Evolutionary conservation across 805 yeast species (phyloP), one percentile per base, ranked within the genome.

Genomic region (Candida pseudoglaebosa): DNA sequence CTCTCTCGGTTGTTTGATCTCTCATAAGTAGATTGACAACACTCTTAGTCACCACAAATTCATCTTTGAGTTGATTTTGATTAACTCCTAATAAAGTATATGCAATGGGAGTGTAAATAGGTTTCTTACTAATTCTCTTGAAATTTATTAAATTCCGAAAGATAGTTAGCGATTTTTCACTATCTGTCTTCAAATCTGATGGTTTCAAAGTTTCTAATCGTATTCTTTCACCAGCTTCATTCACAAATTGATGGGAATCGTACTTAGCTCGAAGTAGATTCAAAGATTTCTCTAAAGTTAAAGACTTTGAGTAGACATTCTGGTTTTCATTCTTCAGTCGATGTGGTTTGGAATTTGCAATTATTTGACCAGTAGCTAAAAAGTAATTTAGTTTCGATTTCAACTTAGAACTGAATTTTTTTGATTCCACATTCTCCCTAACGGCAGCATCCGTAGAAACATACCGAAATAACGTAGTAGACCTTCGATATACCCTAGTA

Each of bases 61-160:
- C 75, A 53, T 84, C 87, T 36, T 70, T 58, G 24, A 84, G 44
- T 51, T 78, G 84, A 20, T 65, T 66, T 4, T 74, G 78, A 21
- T 75, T 74, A 0, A 78, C 71, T 2, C 90, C 91, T 18, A 84
- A 52, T 4, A 82, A 61, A 2, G 72, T 66, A 50, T 74, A 74
- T 29, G 77, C 47, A 40, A 83, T 56, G 36, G 77, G 57, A 37
- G 63, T 60, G 46, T 80, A 75, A 6, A 58, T 39, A n/a, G 59
- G 54, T 28, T 45, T 50, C 13, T 52, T 52, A n/a, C 51, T 44
- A 13, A 50, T 39, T 16, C 44, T 48, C 37, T 53, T 56, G 12
- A 63, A 43, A n/a, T 50, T 41, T 40, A 55, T 35, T 32, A 68
- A 38, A 24, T 56, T 61, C 16, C 57, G 48, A 47, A 65, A 67